Evolutionary conservation across 306 rosid species (phyloP), one percentile per base, ranked within the genome.

Genomic region (Macrotyloma uniflorum): DNA sequence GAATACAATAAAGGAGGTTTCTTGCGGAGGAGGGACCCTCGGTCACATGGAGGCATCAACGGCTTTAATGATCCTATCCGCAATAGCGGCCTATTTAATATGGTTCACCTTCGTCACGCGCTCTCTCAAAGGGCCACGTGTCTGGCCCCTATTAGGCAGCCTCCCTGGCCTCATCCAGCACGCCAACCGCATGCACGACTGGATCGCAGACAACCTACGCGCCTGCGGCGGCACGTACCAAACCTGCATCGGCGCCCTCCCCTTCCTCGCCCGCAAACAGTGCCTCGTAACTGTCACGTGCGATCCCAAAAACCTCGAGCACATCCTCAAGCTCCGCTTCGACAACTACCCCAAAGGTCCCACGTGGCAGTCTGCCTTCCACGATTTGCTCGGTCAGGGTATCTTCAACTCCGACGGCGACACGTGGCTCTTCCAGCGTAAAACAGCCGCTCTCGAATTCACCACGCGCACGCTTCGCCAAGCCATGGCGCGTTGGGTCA

Each of bases 401-500:
- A 94, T 94, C 79, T 94, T 94, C 83, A 94, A 94, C 76, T 89
- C 96, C 0, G 98, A 94, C 5, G 98, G 98, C 0, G 93, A 92
- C 84, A 94, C 94, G 24, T 94, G 98, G 98, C 36, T 89, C 20
- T 88, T 92, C 74, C 98, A 94, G 75, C 96, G 98, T 1, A 94
- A 94, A 65, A 94, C 98, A 0, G 98, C 98, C 16, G 98, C 98
- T 0, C 66, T 94, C 10, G 98, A 94, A 53, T 94, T 94, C 85
- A 92, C 98, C 80, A 94, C 97, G 1, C 83, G 97, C 15, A 94
- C 98, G 0, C 91, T 94, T 1, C 96, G 98, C 5, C 98, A 92
- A 55, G 98, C 98, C 74, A 94, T 94, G 98, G 96, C 88, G 3
- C 91, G 98, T 5, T 94, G 98, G 98, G 98, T 92, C 28, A 94